Percentiles rank a stretch among this genome's conserved stretches.
phyloP scores from a whole-genome alignment of 139 green algal species.

The Deuterostichococcus epilithicus region DNA sequence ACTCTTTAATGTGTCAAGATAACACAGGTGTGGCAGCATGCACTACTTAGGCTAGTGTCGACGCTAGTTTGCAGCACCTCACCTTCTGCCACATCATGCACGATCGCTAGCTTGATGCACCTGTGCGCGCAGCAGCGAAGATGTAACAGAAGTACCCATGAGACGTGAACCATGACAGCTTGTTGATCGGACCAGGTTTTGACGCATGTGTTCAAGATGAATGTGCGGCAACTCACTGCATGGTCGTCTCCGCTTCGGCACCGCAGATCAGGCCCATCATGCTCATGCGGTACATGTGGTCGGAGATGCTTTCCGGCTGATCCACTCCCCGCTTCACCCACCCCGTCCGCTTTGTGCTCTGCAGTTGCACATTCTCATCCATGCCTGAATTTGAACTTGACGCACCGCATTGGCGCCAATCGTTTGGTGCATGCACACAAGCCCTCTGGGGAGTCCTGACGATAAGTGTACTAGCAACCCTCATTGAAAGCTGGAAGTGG shows the following conservation, averaged over 20 bases:
- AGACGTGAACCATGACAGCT: too few relatives aligned
- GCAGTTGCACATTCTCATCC: slow-evolving; percentile 10
- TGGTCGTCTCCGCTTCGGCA: slow-evolving; percentile 39
- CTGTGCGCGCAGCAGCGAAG: slow-evolving; percentile 18
- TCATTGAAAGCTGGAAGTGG: too few relatives aligned
- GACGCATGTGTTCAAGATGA: background rate
- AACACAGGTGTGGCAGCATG: background rate
- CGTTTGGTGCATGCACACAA: background rate
- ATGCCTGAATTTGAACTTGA: too few relatives aligned
- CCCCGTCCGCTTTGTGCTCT: slow-evolving; percentile 81
- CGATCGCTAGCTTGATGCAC: slow-evolving; percentile 85
- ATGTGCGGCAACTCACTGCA: background rate
- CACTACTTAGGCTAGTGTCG: background rate
- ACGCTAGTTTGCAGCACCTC: slow-evolving; percentile 1
- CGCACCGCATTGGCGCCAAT: too few relatives aligned
- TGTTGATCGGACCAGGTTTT: background rate
- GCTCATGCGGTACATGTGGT: slow-evolving; percentile 95
- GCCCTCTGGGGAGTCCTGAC: too few relatives aligned
- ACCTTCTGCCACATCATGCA: slow-evolving; percentile 91
- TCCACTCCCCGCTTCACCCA: slow-evolving; percentile 78
- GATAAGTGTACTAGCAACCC: too few relatives aligned
- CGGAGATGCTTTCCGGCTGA: slow-evolving; percentile 83
- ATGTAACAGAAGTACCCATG: too few relatives aligned
- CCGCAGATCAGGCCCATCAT: slow-evolving; percentile 77
- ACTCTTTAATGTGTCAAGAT: background rate